These are phyloP conservation scores for Mycena vitilis DNA, from an alignment of 768 basidiomycete genomes.

Conservation along the genomic window DNA sequence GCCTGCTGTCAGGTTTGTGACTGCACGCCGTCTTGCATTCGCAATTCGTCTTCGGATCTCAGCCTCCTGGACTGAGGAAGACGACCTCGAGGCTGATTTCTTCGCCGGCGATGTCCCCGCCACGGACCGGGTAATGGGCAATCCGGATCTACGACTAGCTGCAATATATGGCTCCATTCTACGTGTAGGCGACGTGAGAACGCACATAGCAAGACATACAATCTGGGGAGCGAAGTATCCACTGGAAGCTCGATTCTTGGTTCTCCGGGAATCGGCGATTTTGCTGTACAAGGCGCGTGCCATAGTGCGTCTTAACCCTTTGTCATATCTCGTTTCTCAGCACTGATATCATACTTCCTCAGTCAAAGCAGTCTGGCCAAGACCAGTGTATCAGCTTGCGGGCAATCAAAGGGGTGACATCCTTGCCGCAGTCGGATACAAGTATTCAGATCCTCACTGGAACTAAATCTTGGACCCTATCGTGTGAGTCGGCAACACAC, in stretches of 20 bases:
- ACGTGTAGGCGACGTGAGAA: not conserved
- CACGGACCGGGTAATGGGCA: not conserved
- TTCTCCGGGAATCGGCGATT: constrained; percentile 8
- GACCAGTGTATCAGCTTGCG: constrained; percentile 18
- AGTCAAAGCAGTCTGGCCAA: constrained; percentile 4
- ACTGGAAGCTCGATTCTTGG: constrained; percentile 2
- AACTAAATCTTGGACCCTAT: not conserved
- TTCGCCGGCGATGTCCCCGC: constrained; percentile 14
- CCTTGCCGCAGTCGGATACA: not conserved
- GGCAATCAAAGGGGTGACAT: not conserved
- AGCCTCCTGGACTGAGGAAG: constrained; percentile 5
- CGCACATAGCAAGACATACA: not conserved
- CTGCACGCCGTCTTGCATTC: constrained; percentile 7
- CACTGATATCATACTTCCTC: not conserved
- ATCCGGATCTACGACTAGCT: not conserved
- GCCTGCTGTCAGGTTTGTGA: not conserved
- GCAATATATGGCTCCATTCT: constrained; percentile 7
- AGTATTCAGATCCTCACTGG: not conserved
- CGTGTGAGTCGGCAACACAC: not conserved
- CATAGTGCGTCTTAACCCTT: not conserved
- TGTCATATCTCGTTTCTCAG: not conserved
- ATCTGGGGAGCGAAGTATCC: constrained; percentile 6
- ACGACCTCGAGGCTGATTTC: constrained; percentile 10
- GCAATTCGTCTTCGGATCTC: not conserved
- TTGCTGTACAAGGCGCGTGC: not conserved